Evolutionary conservation across 352 stramenopile genomes (phyloP), one percentile per base, ranked within the genome.

Genomic region (Globisporangium okanoganense): DNA sequence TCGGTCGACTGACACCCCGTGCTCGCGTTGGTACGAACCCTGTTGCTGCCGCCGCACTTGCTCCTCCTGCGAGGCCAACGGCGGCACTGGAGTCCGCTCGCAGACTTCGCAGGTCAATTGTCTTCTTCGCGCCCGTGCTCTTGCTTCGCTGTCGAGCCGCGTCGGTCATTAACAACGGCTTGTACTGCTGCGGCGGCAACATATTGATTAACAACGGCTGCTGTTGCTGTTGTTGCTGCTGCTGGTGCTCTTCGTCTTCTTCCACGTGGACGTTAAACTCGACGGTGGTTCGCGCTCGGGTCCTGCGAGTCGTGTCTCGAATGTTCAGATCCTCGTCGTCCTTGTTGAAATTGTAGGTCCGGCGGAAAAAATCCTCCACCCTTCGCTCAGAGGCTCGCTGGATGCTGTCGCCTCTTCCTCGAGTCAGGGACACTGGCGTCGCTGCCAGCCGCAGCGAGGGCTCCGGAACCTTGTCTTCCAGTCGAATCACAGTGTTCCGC

Each of bases 341-440:
- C 3, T 66, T 41, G 5, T 65, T 51, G 22, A 70, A 36, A 3
- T 56, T 24, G 31, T 73, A 73, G 13, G 69, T 79, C n/a, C 65
- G 65, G 14, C 65, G 64, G 58, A 83, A 83, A 22, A 82, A 85
- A 13, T 81, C 74, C 31, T 76, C 71, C 3, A 85, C 76, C 45
- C 82, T 83, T 1, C 52, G 64, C 53, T 76, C 70, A 6, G 76
- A 77, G 13, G 57, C 69, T 24, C 66, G 63, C 41, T 83, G 71
- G n/a, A 75, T 62, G 31, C 72, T 82, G 13, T 81, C 67, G 10
- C 73, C 76, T 2, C 50, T 71, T 2, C 67, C 70, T 0, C 69
- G 63, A 14, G 63, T 67, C 12, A 79, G 52, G 20, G 59, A 56
- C 2, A 70, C 67, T 3, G 20, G 52, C 31, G 62, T 48, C 5